Percentiles rank a stretch among this genome's conserved stretches.
These are phyloP conservation scores for Talaromyces liani DNA, from an alignment of 495 filamentous ascomycete genomes.

Conservation along the genomic window DNA sequence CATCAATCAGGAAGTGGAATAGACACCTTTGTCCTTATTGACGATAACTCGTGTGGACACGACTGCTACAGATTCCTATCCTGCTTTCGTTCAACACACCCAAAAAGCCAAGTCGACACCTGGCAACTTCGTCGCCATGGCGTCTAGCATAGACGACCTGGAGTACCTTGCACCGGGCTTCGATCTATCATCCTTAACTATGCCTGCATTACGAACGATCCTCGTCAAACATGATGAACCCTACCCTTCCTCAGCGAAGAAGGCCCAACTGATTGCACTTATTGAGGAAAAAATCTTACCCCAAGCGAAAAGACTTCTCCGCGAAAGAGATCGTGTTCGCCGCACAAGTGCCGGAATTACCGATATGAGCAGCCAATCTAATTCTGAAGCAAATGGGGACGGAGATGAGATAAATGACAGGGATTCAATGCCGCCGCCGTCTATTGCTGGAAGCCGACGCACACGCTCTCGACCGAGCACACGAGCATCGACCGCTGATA, in stretches of 20 bases:
- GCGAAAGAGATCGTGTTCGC: slow-evolving; percentile 66
- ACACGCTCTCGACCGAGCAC: slow-evolving; percentile 33
- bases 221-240: slow-evolving; percentile 77
- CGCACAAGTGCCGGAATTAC: slow-evolving; percentile 79
- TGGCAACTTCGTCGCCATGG: slow-evolving; percentile 37
- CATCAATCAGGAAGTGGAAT: not conserved
- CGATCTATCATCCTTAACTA: slow-evolving; percentile 73
- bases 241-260: slow-evolving; percentile 83
- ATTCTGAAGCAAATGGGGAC: slow-evolving; percentile 38
- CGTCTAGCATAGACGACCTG: slow-evolving; percentile 52
- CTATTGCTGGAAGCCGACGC: slow-evolving; percentile 33
- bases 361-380: slow-evolving; percentile 58
- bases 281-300: slow-evolving; percentile 76
- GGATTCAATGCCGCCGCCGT: slow-evolving; percentile 39
- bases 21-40: not conserved
- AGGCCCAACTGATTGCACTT: slow-evolving; percentile 74
- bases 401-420: slow-evolving; percentile 26
- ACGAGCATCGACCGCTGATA: slow-evolving; percentile 28
- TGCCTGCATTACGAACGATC: slow-evolving; percentile 80
- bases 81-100: not conserved
- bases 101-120: not conserved
- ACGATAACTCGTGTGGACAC: not conserved
- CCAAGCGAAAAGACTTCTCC: slow-evolving; percentile 64
- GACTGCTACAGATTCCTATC: not conserved
- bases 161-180: slow-evolving; percentile 82